Conservation (phyloP, 208 protist species). For the Phytomonas sp. region DNA sequence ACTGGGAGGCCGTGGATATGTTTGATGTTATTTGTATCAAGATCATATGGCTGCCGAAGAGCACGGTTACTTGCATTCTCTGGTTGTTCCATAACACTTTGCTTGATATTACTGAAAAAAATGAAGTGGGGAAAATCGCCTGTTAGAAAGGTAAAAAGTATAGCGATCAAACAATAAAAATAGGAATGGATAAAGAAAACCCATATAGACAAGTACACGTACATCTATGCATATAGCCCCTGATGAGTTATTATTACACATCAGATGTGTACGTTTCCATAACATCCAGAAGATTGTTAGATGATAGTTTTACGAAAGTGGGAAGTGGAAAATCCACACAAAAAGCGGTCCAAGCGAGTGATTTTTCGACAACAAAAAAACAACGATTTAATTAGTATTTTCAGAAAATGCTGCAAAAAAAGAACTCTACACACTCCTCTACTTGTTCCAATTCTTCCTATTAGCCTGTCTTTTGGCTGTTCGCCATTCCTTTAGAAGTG, state of each 20-base stretch:
- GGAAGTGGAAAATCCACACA: not conserved
- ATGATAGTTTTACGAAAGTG: not conserved
- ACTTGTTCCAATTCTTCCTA: slow-evolving; percentile 2
- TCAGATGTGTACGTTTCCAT: not conserved
- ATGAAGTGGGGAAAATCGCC: not conserved
- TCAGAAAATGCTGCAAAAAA: not conserved
- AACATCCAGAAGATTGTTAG: not conserved
- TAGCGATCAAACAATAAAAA: not conserved
- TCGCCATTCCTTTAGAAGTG: slow-evolving; percentile 55
- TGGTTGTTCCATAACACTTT: not conserved
- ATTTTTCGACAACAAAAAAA: not conserved
- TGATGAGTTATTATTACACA: not conserved
- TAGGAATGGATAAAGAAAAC: not conserved
- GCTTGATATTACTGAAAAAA: not conserved
- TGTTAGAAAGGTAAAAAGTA: not conserved
- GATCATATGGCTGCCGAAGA: not conserved
- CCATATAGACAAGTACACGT: not conserved
- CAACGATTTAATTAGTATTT: slow-evolving; percentile 10
- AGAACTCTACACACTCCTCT: not conserved
- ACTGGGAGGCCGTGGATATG: not conserved
- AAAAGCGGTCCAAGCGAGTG: not conserved
- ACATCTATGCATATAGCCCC: not conserved
- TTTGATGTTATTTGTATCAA: not conserved
- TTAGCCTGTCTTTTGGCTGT: slow-evolving; percentile 8
- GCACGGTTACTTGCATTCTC: not conserved